phyloP scores from a whole-genome alignment of 768 basidiomycete species.

The Terana coerulea region DNA sequence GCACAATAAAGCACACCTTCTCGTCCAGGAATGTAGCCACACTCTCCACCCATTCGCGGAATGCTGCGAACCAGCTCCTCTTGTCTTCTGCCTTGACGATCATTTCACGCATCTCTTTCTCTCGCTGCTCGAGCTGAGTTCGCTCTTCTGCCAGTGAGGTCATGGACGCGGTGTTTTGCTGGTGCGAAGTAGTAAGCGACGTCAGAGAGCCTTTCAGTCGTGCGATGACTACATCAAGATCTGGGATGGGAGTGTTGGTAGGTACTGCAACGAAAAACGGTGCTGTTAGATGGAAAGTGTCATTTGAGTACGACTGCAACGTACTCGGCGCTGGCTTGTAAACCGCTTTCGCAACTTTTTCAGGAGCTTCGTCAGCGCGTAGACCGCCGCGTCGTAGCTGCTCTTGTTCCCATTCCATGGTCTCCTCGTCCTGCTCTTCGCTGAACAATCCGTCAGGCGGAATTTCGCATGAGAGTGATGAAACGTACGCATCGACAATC shows the following conservation, averaged over 20 bases:
- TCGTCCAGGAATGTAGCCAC: slow-evolving; percentile 85
- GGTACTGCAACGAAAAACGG: slow-evolving; percentile 50
- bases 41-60: slow-evolving; percentile 78
- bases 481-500: slow-evolving; percentile 75
- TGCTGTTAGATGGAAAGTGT: background rate
- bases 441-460: slow-evolving; percentile 35
- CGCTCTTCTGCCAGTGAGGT: slow-evolving; percentile 58
- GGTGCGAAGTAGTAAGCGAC: slow-evolving; percentile 64
- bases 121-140: slow-evolving; percentile 59
- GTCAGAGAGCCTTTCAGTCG: slow-evolving; percentile 59
- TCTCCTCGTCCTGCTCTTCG: slow-evolving; percentile 82
- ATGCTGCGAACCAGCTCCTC: slow-evolving; percentile 75
- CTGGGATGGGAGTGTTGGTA: slow-evolving; percentile 55
- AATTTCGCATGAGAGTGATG: background rate
- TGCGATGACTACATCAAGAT: slow-evolving; percentile 54
- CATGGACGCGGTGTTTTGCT: slow-evolving; percentile 53
- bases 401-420: slow-evolving; percentile 80
- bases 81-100: slow-evolving; percentile 73
- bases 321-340: slow-evolving; percentile 76
- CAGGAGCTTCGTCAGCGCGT: slow-evolving; percentile 33
- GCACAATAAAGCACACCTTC: slow-evolving; percentile 52
- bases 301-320: slow-evolving; percentile 13
- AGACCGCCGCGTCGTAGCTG: slow-evolving; percentile 77
- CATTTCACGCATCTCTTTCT: slow-evolving; percentile 71
- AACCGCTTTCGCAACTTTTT: slow-evolving; percentile 43